Evolutionary conservation across 345 rosid genomes (phyloP), one percentile per base, ranked within the genome.

Genomic region (Salix caprea): DNA sequence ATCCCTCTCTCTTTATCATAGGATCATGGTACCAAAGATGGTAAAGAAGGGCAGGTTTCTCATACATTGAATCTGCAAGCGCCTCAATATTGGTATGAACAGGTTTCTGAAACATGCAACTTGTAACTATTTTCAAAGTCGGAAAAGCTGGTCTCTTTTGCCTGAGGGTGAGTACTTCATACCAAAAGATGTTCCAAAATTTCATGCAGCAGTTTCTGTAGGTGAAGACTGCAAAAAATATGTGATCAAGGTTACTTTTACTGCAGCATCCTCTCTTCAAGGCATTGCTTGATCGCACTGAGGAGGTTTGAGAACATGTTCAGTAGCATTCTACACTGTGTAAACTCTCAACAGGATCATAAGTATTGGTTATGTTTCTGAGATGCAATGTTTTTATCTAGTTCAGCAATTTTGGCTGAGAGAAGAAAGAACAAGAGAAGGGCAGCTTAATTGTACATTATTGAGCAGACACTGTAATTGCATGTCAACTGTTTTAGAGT

Each of bases 121-220:
- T 16, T 66, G 58, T 52, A n/a, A 21, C 19, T 42, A 30, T 23
- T 15, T 39, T 44, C 44, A 34, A 54, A 64, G 39, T 26, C 52
- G 18, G 68, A 30, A 65, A 21, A 32, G 61, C 1, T 67, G 69
- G 70, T 69, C 54, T 67, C 65, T 74, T 37, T 52, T 80, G 23
- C 13, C 3, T 0, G 19, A 65, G 62, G 54, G 74, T 2, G 54
- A 30, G 4, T 1, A 16, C 26, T 28, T 15, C n/a, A 30, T 16
- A 30, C 89, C 87, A 0, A 72, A 68, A 23, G 90, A 85, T 70
- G 85, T 88, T 13, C 86, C 90, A 0, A 79, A 67, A 73, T 88
- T 87, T 48, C 85, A 84, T 44, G 7, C 82, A 34, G 89, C 76
- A 7, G 83, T 84, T 3, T 84, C 84, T 4, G 88, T 79, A 5